A percentile compares a stretch with the other conserved stretches of the same genome.
phyloP scores from a whole-genome alignment of 768 basidiomycete species.

The Pleurotus salmoneostramineus region DNA sequence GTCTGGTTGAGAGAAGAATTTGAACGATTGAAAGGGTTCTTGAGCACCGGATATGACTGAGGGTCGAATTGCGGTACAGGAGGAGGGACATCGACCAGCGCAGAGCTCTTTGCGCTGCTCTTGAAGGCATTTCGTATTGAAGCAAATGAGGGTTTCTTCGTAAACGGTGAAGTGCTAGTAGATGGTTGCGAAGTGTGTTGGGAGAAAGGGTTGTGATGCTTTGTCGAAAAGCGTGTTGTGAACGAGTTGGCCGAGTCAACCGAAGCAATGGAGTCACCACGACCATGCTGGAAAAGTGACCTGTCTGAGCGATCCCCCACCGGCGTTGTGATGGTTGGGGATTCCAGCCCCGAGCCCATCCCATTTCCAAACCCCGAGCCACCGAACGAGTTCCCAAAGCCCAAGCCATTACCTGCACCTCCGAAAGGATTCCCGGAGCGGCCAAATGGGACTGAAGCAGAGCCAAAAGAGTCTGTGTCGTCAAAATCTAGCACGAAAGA shows the following conservation, averaged over 20 bases:
- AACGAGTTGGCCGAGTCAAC: conserved; percentile 69
- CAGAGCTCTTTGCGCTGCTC: conserved; percentile 34
- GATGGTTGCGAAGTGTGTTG: conserved; percentile 73
- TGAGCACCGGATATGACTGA: conserved; percentile 65
- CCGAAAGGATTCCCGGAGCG: conserved; percentile 46
- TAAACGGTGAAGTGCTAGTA: conserved; percentile 49
- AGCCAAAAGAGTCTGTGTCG: conserved; percentile 58
- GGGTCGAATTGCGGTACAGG: conserved; percentile 74
- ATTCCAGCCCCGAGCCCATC: conserved; percentile 51
- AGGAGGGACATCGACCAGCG: conserved; percentile 52
- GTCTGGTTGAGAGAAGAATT: conserved; percentile 66
- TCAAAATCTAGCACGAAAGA: conserved; percentile 58
- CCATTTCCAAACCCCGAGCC: conserved; percentile 22
- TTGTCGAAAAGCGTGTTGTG: conserved; percentile 44
- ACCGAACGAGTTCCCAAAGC: conserved; percentile 36
- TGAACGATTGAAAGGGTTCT: conserved; percentile 81
- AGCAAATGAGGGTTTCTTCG: conserved; percentile 82
- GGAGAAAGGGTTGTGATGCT: conserved; percentile 50
- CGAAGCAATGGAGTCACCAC: conserved; percentile 78
- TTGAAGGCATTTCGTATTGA: conserved; percentile 88
- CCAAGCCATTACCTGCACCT: conserved; percentile 37
- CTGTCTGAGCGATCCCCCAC: conserved; percentile 47
- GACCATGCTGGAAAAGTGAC: conserved; percentile 63
- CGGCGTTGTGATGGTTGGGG: conserved; percentile 59
- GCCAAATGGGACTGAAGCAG: conserved; percentile 68